Conservation (phyloP, 2,329 filamentous ascomycete genomes). For the Fusarium bactridioides region DNA sequence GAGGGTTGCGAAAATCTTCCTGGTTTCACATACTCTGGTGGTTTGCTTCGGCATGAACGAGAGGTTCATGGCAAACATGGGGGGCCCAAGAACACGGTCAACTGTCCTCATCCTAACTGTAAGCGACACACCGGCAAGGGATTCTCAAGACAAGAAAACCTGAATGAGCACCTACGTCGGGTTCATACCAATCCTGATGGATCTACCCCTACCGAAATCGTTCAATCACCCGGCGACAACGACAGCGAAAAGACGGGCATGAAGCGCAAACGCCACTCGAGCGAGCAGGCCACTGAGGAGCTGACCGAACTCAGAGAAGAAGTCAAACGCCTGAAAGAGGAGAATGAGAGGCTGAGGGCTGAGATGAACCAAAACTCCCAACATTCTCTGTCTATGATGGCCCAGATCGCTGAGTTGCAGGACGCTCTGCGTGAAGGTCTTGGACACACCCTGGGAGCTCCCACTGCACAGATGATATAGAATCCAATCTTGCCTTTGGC, state of each 20-base stretch:
- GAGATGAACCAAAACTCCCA: constrained; percentile 59
- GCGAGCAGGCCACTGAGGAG: constrained; percentile 50
- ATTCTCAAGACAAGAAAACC: constrained; percentile 92
- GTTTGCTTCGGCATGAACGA: constrained; percentile 86
- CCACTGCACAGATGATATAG: constrained; percentile 54
- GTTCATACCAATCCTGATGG: constrained; percentile 72
- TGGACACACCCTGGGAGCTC: constrained; percentile 46
- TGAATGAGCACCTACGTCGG: constrained; percentile 90
- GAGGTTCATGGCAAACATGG: constrained; percentile 93
- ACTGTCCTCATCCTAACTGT: constrained; percentile 87
- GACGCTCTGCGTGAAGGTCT: constrained; percentile 51
- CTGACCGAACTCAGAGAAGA: constrained; percentile 68
- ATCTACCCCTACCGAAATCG: constrained; percentile 46
- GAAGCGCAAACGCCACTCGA: constrained; percentile 58
- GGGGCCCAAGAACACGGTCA: constrained; percentile 84
- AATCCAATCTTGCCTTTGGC: neutral
- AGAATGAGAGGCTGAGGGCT: constrained; percentile 66
- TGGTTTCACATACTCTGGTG: constrained; percentile 94
- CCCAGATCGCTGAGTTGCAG: constrained; percentile 57
- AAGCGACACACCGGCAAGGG: constrained; percentile 88
- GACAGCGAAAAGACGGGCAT: constrained; percentile 55
- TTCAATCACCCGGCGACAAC: constrained; percentile 55
- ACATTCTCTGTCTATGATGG: constrained; percentile 57
- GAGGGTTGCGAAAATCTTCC: constrained; percentile 89
- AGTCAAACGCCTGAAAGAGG: constrained; percentile 70